phyloP scores from a whole-genome alignment of 305 asterid species.

The Coffea humblotiana region DNA sequence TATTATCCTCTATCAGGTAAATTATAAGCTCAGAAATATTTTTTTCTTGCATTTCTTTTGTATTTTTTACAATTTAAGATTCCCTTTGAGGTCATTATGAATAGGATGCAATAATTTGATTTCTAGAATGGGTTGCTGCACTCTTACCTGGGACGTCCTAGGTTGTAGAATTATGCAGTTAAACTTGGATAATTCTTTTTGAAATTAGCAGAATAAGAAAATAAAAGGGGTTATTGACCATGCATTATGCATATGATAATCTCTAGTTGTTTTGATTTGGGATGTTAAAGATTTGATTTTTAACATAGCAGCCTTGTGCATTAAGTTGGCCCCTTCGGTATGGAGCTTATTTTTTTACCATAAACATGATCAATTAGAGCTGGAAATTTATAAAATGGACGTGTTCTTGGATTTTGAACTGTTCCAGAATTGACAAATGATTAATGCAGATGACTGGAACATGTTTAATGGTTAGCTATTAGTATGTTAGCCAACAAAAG shows the following conservation, averaged over 20 bases:
- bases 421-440: neutral
- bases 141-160: neutral
- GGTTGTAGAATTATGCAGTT: neutral
- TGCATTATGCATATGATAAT: neutral
- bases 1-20: constrained; percentile 65
- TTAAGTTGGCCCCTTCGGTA: neutral
- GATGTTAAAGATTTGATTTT: constrained; percentile 8
- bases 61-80: neutral
- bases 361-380: neutral
- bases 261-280: constrained; percentile 1
- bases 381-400: neutral
- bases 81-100: neutral
- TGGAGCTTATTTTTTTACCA: neutral
- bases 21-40: neutral
- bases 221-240: neutral
- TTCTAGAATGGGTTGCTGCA: neutral
- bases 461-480: neutral
- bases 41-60: neutral
- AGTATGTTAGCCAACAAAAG: neutral
- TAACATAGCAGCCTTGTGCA: neutral
- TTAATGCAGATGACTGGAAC: neutral
- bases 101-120: neutral
- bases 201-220: neutral
- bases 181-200: neutral
- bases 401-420: neutral